Evolutionary conservation across 768 basidiomycete species (phyloP), one percentile per base, ranked within the genome.

Genomic region (Kwoniella sp.): DNA sequence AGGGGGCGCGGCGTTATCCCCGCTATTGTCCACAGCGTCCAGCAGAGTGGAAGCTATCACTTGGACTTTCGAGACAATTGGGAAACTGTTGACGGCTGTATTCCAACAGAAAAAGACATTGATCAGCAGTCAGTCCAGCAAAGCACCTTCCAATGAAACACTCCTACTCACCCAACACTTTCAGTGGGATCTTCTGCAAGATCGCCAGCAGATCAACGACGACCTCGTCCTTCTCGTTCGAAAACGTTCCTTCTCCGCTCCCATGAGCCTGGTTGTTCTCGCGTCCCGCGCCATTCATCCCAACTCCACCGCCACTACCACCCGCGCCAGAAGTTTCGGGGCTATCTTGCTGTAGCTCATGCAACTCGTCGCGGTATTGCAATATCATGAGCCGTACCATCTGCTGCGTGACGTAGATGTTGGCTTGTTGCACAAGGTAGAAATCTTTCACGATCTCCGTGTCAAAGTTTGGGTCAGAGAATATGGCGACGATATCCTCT

Each of bases 321-420:
- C 26, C 34, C 22, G 20, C 77, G 84, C 22, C 87, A 5, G 34
- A 5, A 34, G 34, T 5, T 13, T 34, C 41, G 3, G 41, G 41
- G 17, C 15, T 45, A 20, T 45, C 15, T 45, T 45, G 41, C 88
- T 73, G 87, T 86, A 87, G 67, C 9, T 84, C 83, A 55, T 91
- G 78, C 26, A 95, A 85, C 80, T 95, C 91, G 67, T 94, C 90
- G 5, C 91, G 88, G 77, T 94, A 94, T 81, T 93, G 92, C 71
- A 93, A 90, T 58, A 91, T 90, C 67, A 94, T 91, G 72, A 92
- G 93, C 61, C 93, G 90, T 63, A 91, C 91, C 55, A 93, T 86
- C 92, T 94, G 92, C 91, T 94, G 92, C 12, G 92, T 94, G 72
- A 94, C 92, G 72, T 89, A 94, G 47, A 95, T 83, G 75, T 95